phyloP scores from a whole-genome alignment of 352 stramenopile species.

The Globisporangium okanoganense region DNA sequence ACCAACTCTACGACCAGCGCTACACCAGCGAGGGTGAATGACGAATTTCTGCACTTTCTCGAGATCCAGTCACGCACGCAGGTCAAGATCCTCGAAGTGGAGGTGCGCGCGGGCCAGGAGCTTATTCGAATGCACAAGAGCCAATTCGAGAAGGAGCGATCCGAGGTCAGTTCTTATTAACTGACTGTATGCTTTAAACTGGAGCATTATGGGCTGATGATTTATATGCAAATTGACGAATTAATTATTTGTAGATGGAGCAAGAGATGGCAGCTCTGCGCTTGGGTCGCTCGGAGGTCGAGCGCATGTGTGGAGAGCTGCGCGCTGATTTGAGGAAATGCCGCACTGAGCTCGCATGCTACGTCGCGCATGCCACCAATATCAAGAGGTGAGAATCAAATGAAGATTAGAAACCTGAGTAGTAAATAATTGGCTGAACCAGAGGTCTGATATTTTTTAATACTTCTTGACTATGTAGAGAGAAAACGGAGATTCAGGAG shows the following conservation, averaged over 20 bases:
- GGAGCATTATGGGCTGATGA: too few relatives aligned
- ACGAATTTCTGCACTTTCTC: constrained; percentile 41
- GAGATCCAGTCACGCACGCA: constrained; percentile 37
- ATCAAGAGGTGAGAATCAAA: constrained; percentile 34
- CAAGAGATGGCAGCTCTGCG: constrained; percentile 40
- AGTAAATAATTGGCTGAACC: not conserved
- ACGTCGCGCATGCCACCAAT: constrained; percentile 35
- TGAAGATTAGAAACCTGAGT: not conserved
- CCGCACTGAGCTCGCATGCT: constrained; percentile 47
- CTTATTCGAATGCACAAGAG: constrained; percentile 51
- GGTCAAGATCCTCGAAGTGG: constrained; percentile 54
- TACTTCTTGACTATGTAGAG: constrained; percentile 23
- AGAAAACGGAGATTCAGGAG: constrained; percentile 49
- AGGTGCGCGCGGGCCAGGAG: constrained; percentile 56
- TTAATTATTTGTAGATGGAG: constrained; percentile 34
- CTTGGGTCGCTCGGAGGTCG: constrained; percentile 31
- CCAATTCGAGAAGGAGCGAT: constrained; percentile 46
- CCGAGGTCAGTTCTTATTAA: constrained; percentile 24
- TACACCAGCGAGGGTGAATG: constrained; percentile 4
- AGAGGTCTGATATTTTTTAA: not conserved
- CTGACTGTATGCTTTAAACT: too few relatives aligned
- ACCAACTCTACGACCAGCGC: not conserved
- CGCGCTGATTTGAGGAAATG: constrained; percentile 41
- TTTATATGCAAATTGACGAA: too few relatives aligned
- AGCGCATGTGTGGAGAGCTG: constrained; percentile 45